These are phyloP conservation scores for Neonectria neomacrospora DNA, from an alignment of 2,329 filamentous ascomycete genomes.

Conservation along the genomic window DNA sequence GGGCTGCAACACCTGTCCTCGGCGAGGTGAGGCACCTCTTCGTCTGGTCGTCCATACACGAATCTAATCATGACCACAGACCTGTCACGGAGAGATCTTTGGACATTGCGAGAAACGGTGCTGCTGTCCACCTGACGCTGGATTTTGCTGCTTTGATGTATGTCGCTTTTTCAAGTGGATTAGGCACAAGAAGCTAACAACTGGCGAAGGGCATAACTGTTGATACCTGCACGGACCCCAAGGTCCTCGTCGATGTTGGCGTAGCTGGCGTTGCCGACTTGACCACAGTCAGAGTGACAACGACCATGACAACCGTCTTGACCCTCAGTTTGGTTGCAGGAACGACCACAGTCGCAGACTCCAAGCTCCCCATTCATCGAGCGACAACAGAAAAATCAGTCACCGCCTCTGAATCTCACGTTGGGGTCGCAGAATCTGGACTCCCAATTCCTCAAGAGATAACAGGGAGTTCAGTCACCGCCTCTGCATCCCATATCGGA, in stretches of 20 bases:
- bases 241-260: not conserved
- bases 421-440: not conserved
- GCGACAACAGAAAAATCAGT: not conserved
- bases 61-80: slow-evolving; percentile 1
- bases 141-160: not conserved
- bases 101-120: not conserved
- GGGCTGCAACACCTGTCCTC: not conserved
- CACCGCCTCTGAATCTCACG: not conserved
- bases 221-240: not conserved
- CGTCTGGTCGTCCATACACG: not conserved
- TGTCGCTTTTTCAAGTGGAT: not conserved
- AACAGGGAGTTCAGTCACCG: not conserved
- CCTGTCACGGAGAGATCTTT: not conserved
- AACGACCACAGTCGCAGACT: not conserved
- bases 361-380: not conserved
- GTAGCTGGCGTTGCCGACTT: not conserved
- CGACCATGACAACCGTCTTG: slow-evolving; percentile 8
- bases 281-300: slow-evolving; percentile 12
- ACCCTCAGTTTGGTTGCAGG: not conserved
- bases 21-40: not conserved
- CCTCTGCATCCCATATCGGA: not conserved
- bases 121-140: not conserved
- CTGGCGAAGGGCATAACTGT: slow-evolving; percentile 1
- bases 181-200: slow-evolving; percentile 1
- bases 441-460: not conserved